Base-by-base conservation (phyloP, 495 filamentous ascomycete genomes). In the Penicillium desertorum region DNA sequence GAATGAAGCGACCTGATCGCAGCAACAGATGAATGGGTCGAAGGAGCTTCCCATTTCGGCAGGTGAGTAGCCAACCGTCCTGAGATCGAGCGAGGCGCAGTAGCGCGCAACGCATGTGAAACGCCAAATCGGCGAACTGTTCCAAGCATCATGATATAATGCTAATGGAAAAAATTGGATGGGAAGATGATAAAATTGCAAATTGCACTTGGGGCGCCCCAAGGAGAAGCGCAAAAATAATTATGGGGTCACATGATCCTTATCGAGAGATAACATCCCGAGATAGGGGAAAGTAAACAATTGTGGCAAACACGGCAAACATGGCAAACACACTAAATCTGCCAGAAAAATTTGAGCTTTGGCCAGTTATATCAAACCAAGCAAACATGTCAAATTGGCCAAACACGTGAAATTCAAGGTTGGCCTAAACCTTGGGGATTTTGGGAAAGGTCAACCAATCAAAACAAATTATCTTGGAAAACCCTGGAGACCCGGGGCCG, bases 91-190 rank as follows among this genome's bases (percentile, higher is more conserved):
- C 70, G 75, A 50, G 71, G 67, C 27, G 62, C 63, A 47, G 66
- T 70, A 36, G 66, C 68, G 43, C 75, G 74, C 54, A 78, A 61
- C 44, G 68, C 76, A 45, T 71, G 69, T 45, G 61, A 62, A 50
- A 71, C 68, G 60, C 68, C 73, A 49, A 67, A 71, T 51, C 74
- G 73, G 63, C 75, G 76, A 65, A 77, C 59, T 62, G 71, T 73
- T 61, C 67, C 64, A 62, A 77, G 62, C 76, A 79, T 79, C 49
- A 60, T 72, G 61, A 54, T 16, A 53, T 32, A 23, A 59, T 55
- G 53, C 27, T 25, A 36, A 41, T 20, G 29, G 17, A 51, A 34
- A 54, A 45, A 20, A 22, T 1, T 34, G 23, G 20, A 30, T 32
- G 11, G 29, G 37, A n/a, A 27, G 23, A 55, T 46, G 54, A 58